Conservation (phyloP, 768 basidiomycete genomes). For the Pulveroboletus frians region DNA sequence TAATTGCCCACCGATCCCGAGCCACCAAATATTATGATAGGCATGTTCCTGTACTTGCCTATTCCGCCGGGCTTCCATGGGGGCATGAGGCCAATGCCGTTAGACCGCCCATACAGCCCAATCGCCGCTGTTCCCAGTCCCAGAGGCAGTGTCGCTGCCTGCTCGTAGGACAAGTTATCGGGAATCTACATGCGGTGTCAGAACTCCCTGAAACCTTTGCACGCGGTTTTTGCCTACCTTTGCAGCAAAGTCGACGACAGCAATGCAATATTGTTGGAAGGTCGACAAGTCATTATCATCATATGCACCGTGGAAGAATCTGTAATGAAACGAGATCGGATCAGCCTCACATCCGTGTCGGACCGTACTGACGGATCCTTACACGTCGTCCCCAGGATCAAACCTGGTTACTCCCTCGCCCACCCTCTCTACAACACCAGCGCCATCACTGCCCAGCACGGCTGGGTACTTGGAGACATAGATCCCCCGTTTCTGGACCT, state of each 20-base stretch:
- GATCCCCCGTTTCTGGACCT: conserved; percentile 39
- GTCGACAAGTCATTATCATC: conserved; percentile 34
- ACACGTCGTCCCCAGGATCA: conserved; percentile 52
- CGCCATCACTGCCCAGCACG: conserved; percentile 44
- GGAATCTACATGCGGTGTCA: conserved; percentile 39
- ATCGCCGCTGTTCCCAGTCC: conserved; percentile 46
- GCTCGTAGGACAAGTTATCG: conserved; percentile 40
- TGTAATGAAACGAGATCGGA: conserved; percentile 23
- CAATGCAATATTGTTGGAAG: conserved; percentile 44
- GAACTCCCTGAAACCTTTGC: neutral
- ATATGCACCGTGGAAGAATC: conserved; percentile 38
- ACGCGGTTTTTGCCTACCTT: conserved; percentile 29
- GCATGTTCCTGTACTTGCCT: conserved; percentile 39
- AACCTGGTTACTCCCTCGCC: conserved; percentile 49
- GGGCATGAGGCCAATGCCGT: conserved; percentile 38
- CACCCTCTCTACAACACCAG: conserved; percentile 47
- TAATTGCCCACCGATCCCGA: conserved; percentile 47
- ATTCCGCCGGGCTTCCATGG: conserved; percentile 35
- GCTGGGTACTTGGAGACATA: conserved; percentile 41
- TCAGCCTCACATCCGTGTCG: conserved; percentile 16
- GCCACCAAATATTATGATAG: conserved; percentile 47
- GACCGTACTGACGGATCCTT: conserved; percentile 17
- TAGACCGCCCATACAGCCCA: conserved; percentile 41
- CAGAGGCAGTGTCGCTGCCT: conserved; percentile 45
- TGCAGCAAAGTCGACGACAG: conserved; percentile 35